These are phyloP conservation scores for Phaeosphaeria sp. DNA, from an alignment of 2,329 filamentous ascomycete genomes.

Conservation along the genomic window DNA sequence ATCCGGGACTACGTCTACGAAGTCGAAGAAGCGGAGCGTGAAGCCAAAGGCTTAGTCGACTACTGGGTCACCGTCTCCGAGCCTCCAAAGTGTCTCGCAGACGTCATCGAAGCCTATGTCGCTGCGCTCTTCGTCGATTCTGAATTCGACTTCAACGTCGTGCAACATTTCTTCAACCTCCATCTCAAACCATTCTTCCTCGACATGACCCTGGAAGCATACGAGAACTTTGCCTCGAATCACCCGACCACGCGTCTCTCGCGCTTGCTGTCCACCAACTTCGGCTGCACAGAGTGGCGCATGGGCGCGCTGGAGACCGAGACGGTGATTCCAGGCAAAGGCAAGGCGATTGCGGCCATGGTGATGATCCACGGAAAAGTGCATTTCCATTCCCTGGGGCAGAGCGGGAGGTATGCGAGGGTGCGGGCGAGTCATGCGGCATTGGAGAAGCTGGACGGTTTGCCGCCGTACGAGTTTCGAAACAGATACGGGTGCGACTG, in stretches of 20 bases:
- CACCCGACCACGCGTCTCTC: constrained; percentile 80
- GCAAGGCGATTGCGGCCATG: constrained; percentile 66
- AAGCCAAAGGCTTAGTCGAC: constrained; percentile 61
- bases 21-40: constrained; percentile 61
- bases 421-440: constrained; percentile 68
- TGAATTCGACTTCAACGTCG: constrained; percentile 74
- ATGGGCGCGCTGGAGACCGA: constrained; percentile 43
- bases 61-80: constrained; percentile 69
- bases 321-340: constrained; percentile 55
- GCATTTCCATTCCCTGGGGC: constrained; percentile 66
- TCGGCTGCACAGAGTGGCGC: constrained; percentile 70
- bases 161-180: constrained; percentile 77
- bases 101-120: constrained; percentile 87
- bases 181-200: constrained; percentile 80
- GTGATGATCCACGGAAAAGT: constrained; percentile 78
- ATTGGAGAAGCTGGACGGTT: constrained; percentile 57
- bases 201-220: constrained; percentile 75
- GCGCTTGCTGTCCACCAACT: constrained; percentile 67
- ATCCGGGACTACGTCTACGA: constrained; percentile 64
- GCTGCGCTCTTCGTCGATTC: constrained; percentile 93
- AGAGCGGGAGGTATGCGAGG: constrained; percentile 77
- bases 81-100: constrained; percentile 79
- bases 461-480: constrained; percentile 66
- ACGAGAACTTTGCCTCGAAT: constrained; percentile 84
- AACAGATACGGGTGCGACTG: constrained; percentile 71